These are phyloP conservation scores for Globisporangium echinulatum DNA, from an alignment of 352 stramenopile genomes.

Conservation along the genomic window DNA sequence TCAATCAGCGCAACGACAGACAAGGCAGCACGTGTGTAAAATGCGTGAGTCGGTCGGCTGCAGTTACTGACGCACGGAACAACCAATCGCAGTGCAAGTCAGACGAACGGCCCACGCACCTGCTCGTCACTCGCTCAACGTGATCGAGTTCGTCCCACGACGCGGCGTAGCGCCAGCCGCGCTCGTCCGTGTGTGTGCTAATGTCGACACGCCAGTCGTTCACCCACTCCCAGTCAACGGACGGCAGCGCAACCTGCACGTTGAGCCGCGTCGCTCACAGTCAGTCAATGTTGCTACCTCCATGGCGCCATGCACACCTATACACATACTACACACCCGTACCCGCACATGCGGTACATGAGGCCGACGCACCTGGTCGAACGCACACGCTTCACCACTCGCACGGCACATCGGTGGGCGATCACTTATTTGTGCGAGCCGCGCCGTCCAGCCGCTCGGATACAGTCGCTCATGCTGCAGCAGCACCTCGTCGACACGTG, in stretches of 20 bases:
- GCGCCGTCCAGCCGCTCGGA: conserved; percentile 18
- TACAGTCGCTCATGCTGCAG: conserved; percentile 53
- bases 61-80: no score
- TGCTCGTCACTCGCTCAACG: conserved; percentile 8
- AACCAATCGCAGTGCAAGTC: no score
- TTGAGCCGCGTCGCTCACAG: background rate
- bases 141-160: conserved; percentile 27
- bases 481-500: conserved; percentile 39
- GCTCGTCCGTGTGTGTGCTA: conserved; percentile 34
- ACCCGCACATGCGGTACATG: no score
- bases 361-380: conserved; percentile 28
- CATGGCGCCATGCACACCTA: no score
- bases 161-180: conserved; percentile 49
- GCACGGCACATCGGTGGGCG: conserved; percentile 20
- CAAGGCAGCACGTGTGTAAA: background rate
- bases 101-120: background rate
- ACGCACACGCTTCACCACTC: conserved; percentile 26
- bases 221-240: conserved; percentile 54
- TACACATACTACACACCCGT: no score
- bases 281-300: background rate
- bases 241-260: conserved; percentile 41
- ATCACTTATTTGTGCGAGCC: conserved; percentile 7
- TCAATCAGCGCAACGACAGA: background rate
- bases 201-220: conserved; percentile 43
- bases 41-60: background rate